Evolutionary conservation across 2,329 filamentous ascomycete species (phyloP).

Genomic region (Phialophora expanda): DNA sequence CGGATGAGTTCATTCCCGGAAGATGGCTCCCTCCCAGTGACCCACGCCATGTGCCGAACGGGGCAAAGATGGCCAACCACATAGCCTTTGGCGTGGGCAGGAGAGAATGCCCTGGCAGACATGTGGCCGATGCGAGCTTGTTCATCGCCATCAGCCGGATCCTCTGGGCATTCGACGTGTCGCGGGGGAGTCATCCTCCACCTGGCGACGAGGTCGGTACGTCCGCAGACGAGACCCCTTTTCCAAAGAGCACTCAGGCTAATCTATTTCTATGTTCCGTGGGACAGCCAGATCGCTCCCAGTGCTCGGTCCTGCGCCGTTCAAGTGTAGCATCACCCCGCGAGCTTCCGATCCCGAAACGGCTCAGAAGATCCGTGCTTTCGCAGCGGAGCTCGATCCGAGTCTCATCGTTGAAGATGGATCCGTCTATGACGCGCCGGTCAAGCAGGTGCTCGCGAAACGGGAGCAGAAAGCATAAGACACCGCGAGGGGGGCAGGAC

Average conservation of each 20-base stretch:
- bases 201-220: constrained; percentile 12
- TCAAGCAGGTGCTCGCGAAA: constrained; percentile 5
- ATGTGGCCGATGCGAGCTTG: constrained; percentile 45
- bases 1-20: constrained; percentile 51
- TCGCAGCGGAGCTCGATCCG: constrained; percentile 2
- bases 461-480: not conserved
- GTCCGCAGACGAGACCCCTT: not conserved
- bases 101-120: constrained; percentile 50
- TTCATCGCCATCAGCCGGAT: constrained; percentile 63
- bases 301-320: constrained; percentile 4
- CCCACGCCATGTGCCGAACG: not conserved
- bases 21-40: constrained; percentile 48
- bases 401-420: constrained; percentile 9
- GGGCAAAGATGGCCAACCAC: constrained; percentile 51
- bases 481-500: not conserved
- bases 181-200: constrained; percentile 3
- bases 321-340: constrained; percentile 13
- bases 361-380: constrained; percentile 4
- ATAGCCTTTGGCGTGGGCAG: constrained; percentile 63
- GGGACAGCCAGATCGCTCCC: constrained; percentile 10
- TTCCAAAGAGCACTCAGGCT: not conserved
- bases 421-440: not conserved
- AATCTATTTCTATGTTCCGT: not conserved
- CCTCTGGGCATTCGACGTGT: constrained; percentile 36
- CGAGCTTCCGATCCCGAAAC: not conserved